Evolutionary conservation across 805 yeast species (phyloP).

Genomic region (Ogataea degrootiae): DNA sequence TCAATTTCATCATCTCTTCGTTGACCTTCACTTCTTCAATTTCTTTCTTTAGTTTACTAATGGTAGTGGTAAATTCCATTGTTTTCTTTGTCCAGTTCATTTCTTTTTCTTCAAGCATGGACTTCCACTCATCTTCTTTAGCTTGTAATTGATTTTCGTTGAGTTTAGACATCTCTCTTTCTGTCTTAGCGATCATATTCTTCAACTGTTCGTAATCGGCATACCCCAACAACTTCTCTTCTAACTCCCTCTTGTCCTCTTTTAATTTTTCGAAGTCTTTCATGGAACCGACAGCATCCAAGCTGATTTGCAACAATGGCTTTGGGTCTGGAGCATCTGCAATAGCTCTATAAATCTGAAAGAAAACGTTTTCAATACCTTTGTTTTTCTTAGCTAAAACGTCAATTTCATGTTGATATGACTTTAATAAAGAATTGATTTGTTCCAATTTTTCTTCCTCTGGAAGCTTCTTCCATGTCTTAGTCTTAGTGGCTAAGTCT

Average conservation of each 20-base stretch:
- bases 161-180: constrained; percentile 54
- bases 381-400: constrained; percentile 73
- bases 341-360: constrained; percentile 66
- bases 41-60: constrained; percentile 47
- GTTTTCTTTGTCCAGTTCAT: constrained; percentile 62
- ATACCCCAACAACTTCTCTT: constrained; percentile 54
- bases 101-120: constrained; percentile 69
- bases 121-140: constrained; percentile 68
- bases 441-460: constrained; percentile 64
- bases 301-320: constrained; percentile 67
- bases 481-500: constrained; percentile 77
- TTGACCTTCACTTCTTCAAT: constrained; percentile 61
- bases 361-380: constrained; percentile 64
- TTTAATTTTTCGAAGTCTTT: constrained; percentile 49
- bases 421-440: constrained; percentile 61
- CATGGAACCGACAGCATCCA: constrained; percentile 49
- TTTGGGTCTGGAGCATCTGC: constrained; percentile 94
- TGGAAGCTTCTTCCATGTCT: constrained; percentile 68
- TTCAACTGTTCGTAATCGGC: constrained; percentile 81
- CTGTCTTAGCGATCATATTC: constrained; percentile 53
- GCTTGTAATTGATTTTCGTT: constrained; percentile 53
- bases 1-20: constrained; percentile 60
- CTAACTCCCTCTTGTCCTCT: constrained; percentile 44
- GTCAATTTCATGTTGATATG: constrained; percentile 88
- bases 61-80: constrained; percentile 43